phyloP scores from a whole-genome alignment of 495 filamentous ascomycete species.

The Aspergillus funiculosus region DNA sequence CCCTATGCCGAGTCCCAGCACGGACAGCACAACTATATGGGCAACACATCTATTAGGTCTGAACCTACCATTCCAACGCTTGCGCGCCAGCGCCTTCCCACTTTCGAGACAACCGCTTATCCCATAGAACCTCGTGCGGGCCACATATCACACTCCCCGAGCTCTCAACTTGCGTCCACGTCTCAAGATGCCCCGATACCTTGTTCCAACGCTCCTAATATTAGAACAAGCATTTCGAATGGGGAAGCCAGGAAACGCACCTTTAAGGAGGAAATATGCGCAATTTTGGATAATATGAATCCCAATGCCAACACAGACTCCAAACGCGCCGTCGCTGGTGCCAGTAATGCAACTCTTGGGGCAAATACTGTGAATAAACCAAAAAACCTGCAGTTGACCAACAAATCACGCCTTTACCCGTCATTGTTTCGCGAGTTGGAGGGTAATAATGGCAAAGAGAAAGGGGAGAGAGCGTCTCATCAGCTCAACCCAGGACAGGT shows the following conservation, averaged over 20 bases:
- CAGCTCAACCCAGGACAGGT: too few species aligned
- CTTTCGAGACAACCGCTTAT: neutral
- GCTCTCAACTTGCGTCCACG: neutral
- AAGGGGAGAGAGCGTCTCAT: too few species aligned
- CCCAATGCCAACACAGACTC: neutral
- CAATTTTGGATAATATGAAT: constrained; percentile 7
- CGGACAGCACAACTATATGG: neutral
- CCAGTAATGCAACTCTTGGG: too few species aligned
- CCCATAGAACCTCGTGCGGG: neutral
- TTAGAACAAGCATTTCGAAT: neutral
- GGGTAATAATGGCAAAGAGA: too few species aligned
- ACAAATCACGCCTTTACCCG: too few species aligned
- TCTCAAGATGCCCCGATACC: neutral
- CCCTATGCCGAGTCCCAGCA: neutral
- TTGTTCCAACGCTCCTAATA: neutral
- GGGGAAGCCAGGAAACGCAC: neutral
- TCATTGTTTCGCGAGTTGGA: too few species aligned
- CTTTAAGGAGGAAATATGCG: constrained; percentile 11
- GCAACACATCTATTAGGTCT: constrained; percentile 5
- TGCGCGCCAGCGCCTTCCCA: neutral
- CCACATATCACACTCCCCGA: neutral
- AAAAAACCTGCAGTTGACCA: too few species aligned
- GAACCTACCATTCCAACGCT: neutral
- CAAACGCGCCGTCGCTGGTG: constrained; percentile 4
- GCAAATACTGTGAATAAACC: too few species aligned